Evolutionary conservation across 305 asterid genomes (phyloP).

Genomic region (Petunia hybrid): DNA sequence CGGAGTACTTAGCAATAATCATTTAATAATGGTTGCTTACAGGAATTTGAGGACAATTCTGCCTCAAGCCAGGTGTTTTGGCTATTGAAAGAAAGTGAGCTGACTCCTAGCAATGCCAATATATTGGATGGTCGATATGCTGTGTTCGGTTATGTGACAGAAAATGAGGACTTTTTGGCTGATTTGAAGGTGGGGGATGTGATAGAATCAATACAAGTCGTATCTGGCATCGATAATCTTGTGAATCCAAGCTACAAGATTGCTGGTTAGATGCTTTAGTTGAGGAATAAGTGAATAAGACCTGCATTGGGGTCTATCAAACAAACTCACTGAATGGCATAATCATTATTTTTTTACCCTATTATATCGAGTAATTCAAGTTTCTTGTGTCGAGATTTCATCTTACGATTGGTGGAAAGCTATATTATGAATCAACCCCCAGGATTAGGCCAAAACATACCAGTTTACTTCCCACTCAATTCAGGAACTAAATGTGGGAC

Average conservation of each 20-base stretch:
- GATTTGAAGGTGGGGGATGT: conserved; percentile 97
- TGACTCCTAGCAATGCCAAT: conserved; percentile 98
- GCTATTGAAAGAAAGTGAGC: conserved; percentile 97
- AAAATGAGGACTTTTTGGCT: conserved; percentile 85
- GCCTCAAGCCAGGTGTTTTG: conserved; percentile 98
- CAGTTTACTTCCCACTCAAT: background rate
- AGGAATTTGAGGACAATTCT: conserved; percentile 96
- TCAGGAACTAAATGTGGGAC: background rate
- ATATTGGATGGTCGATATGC: conserved; percentile 94
- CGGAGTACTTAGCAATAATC: background rate
- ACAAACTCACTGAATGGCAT: conserved; percentile 7
- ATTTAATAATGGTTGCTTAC: conserved; percentile 28
- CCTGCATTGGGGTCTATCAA: conserved; percentile 19
- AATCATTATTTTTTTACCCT: conserved; percentile 18
- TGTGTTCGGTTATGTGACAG: conserved; percentile 85
- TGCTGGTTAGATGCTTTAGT: conserved; percentile 61
- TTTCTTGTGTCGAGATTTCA: conserved; percentile 32
- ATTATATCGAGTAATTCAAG: conserved; percentile 37
- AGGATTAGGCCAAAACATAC: conserved; percentile 6
- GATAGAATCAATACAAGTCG: conserved; percentile 87
- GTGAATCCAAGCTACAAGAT: conserved; percentile 97
- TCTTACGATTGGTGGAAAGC: background rate
- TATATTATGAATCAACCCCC: background rate
- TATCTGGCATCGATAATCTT: conserved; percentile 90
- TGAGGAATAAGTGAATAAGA: conserved; percentile 11